Evolutionary conservation across 2,329 filamentous ascomycete species (phyloP), one percentile per base, ranked within the genome.

Genomic region (Scedosporium boydii): DNA sequence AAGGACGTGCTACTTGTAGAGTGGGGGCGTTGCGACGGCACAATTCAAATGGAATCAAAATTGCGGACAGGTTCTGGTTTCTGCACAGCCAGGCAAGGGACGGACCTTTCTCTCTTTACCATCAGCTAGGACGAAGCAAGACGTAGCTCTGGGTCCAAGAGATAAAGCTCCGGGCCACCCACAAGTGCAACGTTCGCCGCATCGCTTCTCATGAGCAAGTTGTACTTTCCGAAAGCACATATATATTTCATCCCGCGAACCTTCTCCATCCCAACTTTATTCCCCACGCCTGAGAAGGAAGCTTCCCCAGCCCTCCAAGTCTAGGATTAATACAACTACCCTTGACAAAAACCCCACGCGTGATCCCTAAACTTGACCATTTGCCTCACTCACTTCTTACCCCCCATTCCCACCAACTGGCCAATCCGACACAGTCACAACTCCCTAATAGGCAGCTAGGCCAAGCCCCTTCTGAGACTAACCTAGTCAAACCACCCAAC

Each of bases 371-470:
- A 53, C 59, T n/a, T 34, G 38, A 44, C 60, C 60, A 46, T 21
- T 44, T 60, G 12, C 23, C 23, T 34, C 44, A n/a, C 34, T 61
- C 59, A 61, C 26, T 53, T 62, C 38, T 55, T 56, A 55, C 48
- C 53, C 55, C 29, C 60, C 60, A 27, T 42, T 62, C 10, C 53
- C 60, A 58, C 21, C 21, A 44, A 29, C 42, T 62, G 38, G 67
- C 70, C 70, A 72, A 72, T 72, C 70, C 69, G 64, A 55, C 66
- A 62, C 62, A 51, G 51, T 64, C 63, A 60, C 57, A 61, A 63
- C 63, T 64, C 70, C 70, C 67, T 67, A 72, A 70, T 70, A 68
- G 70, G 70, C 66, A 72, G 70, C 67, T 65, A 69, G 55, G 71
- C 59, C 59, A 61, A 61, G 59, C 59, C 48, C 59, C 59, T 27